Conservation (phyloP, 1,284 basidiomycete species). For the Cryptococcus sp. region DNA sequence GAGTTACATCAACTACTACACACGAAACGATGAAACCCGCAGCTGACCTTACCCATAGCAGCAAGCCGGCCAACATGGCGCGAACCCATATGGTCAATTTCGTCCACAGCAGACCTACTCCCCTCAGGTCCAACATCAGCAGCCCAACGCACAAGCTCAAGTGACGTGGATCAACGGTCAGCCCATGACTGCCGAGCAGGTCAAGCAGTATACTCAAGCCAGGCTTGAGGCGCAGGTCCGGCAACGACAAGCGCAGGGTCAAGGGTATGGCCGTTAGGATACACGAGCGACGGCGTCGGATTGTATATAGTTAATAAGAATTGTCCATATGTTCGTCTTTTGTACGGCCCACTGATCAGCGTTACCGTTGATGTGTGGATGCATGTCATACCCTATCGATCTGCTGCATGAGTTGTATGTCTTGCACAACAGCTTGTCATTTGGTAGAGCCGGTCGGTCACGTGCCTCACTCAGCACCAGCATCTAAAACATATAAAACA, state of each 20-base stretch:
- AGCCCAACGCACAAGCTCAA: neutral
- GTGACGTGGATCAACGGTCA: neutral
- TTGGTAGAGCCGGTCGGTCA: no score
- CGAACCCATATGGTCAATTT: no score
- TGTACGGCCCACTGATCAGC: no score
- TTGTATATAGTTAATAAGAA: no score
- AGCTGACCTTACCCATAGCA: neutral
- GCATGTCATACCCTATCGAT: no score
- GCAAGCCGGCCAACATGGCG: no score
- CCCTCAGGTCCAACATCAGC: neutral
- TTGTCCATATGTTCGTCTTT: no score
- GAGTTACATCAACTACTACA: neutral
- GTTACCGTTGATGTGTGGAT: no score
- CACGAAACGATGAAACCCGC: neutral
- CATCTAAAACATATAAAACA: no score
- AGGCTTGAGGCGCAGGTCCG: neutral
- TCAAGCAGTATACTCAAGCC: constrained; percentile 4
- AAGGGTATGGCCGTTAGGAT: neutral
- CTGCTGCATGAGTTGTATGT: no score
- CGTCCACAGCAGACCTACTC: neutral
- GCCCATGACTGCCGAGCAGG: constrained; percentile 9
- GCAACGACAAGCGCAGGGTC: neutral
- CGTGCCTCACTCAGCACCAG: no score
- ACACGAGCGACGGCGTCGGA: neutral
- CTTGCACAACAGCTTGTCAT: no score